Evolutionary conservation across 2,329 filamentous ascomycete species (phyloP).

Genomic region (Aspergillus versicolor): DNA sequence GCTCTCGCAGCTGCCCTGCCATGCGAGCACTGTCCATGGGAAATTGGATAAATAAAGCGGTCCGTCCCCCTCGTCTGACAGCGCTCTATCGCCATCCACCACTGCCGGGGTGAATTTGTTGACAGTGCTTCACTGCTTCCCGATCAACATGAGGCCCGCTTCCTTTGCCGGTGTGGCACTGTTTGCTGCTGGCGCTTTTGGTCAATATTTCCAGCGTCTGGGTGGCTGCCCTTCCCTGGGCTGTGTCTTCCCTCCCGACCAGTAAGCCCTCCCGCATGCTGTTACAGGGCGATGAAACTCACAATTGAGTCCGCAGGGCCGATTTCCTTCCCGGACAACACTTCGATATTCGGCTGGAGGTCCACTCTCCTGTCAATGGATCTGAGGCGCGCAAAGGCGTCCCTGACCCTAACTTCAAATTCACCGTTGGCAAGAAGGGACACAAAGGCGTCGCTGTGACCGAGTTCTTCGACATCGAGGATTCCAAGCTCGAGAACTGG

Average conservation of each 20-base stretch:
- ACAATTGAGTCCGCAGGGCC: slow-evolving; percentile 47
- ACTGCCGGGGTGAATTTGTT: slow-evolving; percentile 6
- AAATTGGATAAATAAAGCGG: slow-evolving; percentile 8
- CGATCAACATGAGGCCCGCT: slow-evolving; percentile 25
- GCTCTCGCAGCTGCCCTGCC: background rate
- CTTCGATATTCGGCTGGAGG: slow-evolving; percentile 80
- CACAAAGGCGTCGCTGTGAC: slow-evolving; percentile 55
- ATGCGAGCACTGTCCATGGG: slow-evolving; percentile 6
- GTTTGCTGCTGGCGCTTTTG: slow-evolving; percentile 30
- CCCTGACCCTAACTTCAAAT: slow-evolving; percentile 69
- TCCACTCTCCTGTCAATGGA: slow-evolving; percentile 78
- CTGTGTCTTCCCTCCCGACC: slow-evolving; percentile 59
- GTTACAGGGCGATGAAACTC: background rate
- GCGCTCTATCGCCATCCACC: slow-evolving; percentile 1
- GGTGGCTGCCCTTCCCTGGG: slow-evolving; percentile 57
- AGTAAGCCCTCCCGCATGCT: slow-evolving; percentile 37
- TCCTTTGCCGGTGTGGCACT: slow-evolving; percentile 24
- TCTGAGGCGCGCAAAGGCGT: slow-evolving; percentile 72
- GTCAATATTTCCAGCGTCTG: slow-evolving; percentile 57
- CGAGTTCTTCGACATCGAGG: slow-evolving; percentile 67
- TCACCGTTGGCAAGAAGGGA: slow-evolving; percentile 69
- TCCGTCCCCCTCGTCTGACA: background rate
- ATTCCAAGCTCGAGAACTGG: slow-evolving; percentile 77
- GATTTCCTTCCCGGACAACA: slow-evolving; percentile 82
- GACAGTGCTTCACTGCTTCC: background rate